phyloP scores from a whole-genome alignment of 2,329 filamentous ascomycete genomes.

The Phyllosticta citribraziliensis region DNA sequence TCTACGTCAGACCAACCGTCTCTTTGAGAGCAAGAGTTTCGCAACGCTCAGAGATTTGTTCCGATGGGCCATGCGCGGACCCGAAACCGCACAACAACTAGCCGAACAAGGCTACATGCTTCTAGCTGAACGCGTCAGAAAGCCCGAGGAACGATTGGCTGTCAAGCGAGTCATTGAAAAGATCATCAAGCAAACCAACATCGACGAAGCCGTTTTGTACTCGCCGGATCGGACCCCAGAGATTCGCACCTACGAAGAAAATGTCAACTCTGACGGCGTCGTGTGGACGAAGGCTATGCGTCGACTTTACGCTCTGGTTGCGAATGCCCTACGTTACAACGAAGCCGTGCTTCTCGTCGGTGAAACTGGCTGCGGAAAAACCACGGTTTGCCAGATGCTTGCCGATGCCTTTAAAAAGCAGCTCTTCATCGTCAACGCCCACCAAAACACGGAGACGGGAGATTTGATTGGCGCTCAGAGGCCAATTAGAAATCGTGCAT shows the following conservation, averaged over 20 bases:
- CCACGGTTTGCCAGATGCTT: slow-evolving; percentile 86
- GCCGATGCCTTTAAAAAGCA: slow-evolving; percentile 68
- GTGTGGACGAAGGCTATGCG: slow-evolving; percentile 97
- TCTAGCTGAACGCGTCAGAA: slow-evolving; percentile 86
- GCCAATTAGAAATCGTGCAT: slow-evolving; percentile 75
- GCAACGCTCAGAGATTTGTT: slow-evolving; percentile 94
- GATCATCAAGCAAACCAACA: slow-evolving; percentile 57
- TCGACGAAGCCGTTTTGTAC: slow-evolving; percentile 69
- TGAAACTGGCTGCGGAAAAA: slow-evolving; percentile 97
- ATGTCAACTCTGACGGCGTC: slow-evolving; percentile 34
- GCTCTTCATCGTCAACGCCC: slow-evolving; percentile 87
- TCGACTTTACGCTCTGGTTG: slow-evolving; percentile 80
- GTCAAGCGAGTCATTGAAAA: slow-evolving; percentile 84
- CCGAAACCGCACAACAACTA: slow-evolving; percentile 78
- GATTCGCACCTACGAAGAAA: slow-evolving; percentile 24
- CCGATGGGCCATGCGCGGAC: slow-evolving; percentile 79
- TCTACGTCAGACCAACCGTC: slow-evolving; percentile 75
- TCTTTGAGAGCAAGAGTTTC: slow-evolving; percentile 97
- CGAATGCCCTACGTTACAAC: slow-evolving; percentile 74
- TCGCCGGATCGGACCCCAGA: slow-evolving; percentile 32
- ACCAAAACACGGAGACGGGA: slow-evolving; percentile 96
- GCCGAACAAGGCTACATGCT: slow-evolving; percentile 94
- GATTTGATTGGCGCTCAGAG: slow-evolving; percentile 94
- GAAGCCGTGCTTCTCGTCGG: slow-evolving; percentile 92
- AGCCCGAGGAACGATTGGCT: slow-evolving; percentile 71